These are phyloP conservation scores for Fusarium agapanthi DNA, from an alignment of 2,329 filamentous ascomycete genomes.

Conservation along the genomic window DNA sequence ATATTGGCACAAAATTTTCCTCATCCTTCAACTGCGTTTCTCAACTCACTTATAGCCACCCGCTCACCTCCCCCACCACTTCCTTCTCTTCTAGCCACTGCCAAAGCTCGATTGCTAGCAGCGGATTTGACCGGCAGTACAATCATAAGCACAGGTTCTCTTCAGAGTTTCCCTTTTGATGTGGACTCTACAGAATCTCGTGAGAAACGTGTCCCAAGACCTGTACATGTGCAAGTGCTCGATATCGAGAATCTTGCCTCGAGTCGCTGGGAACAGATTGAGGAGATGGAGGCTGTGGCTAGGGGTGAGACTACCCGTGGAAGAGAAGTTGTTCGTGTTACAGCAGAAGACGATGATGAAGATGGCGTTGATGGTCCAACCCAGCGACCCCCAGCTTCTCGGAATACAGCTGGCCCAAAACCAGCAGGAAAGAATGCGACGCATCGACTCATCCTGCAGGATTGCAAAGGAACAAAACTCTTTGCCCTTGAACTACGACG, in stretches of 20 bases:
- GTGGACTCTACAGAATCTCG: conserved; percentile 61
- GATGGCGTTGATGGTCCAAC: conserved; percentile 54
- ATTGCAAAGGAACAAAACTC: conserved; percentile 73
- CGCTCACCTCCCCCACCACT: conserved; percentile 68
- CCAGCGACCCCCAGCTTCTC: conserved; percentile 12
- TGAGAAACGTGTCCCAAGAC: conserved; percentile 64
- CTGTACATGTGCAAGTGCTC: conserved; percentile 81
- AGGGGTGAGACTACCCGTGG: conserved; percentile 79
- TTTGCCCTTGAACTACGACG: conserved; percentile 77
- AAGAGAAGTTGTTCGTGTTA: conserved; percentile 80
- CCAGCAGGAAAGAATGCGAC: conserved; percentile 61
- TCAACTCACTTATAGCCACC: conserved; percentile 67
- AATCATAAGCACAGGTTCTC: conserved; percentile 55
- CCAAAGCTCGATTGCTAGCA: conserved; percentile 80
- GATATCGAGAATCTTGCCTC: conserved; percentile 85
- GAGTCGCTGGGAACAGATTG: conserved; percentile 87
- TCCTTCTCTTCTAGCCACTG: conserved; percentile 78
- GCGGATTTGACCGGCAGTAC: conserved; percentile 72
- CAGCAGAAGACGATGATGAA: conserved; percentile 54
- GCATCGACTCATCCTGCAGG: conserved; percentile 85
- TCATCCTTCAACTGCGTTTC: conserved; percentile 64
- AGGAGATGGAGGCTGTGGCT: conserved; percentile 78
- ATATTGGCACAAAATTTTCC: conserved; percentile 65
- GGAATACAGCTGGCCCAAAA: conserved; percentile 24
- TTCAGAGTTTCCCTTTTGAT: conserved; percentile 60